Percentiles rank a stretch among this genome's conserved stretches.
Conservation (phyloP, 192 early-diverging fungal genomes). For the Podila verticillata region DNA sequence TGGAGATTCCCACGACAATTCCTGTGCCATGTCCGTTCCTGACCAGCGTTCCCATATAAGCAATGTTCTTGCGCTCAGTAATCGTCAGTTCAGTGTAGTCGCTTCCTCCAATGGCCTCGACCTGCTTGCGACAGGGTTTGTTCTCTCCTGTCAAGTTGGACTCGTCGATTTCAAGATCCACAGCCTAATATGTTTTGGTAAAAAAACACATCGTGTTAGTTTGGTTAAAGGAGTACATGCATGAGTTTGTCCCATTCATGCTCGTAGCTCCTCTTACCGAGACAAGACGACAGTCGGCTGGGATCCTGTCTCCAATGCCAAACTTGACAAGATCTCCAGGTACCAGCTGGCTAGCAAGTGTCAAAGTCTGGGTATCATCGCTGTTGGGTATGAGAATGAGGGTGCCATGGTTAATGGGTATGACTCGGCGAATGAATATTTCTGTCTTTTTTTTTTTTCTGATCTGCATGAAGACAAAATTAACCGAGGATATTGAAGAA, state of each 20-base stretch:
- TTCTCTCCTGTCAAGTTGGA: constrained; percentile 89
- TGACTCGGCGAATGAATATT: too few relatives aligned
- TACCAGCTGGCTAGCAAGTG: constrained; percentile 86
- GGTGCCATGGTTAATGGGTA: too few relatives aligned
- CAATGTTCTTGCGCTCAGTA: constrained; percentile 87
- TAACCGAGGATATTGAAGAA: not conserved
- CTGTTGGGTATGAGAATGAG: constrained; percentile 42
- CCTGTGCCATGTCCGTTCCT: constrained; percentile 87
- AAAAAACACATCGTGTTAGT: not conserved
- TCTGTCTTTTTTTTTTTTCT: too few relatives aligned
- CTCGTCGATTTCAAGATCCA: constrained; percentile 93
- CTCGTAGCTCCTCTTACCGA: constrained; percentile 37
- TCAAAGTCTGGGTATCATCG: constrained; percentile 61
- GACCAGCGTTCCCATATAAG: constrained; percentile 95
- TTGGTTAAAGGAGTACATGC: not conserved
- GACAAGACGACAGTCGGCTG: constrained; percentile 90
- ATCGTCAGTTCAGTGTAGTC: constrained; percentile 64
- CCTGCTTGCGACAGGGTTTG: constrained; percentile 79
- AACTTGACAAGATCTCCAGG: constrained; percentile 93
- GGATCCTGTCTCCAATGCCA: constrained; percentile 90
- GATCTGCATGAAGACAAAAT: too few relatives aligned
- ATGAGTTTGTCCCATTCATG: not conserved
- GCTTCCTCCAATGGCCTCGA: constrained; percentile 58
- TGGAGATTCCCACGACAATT: constrained; percentile 90
- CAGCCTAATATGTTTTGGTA: constrained; percentile 43